phyloP scores from a whole-genome alignment of 2,329 filamentous ascomycete species.

The Aaosphaeria arxii region DNA sequence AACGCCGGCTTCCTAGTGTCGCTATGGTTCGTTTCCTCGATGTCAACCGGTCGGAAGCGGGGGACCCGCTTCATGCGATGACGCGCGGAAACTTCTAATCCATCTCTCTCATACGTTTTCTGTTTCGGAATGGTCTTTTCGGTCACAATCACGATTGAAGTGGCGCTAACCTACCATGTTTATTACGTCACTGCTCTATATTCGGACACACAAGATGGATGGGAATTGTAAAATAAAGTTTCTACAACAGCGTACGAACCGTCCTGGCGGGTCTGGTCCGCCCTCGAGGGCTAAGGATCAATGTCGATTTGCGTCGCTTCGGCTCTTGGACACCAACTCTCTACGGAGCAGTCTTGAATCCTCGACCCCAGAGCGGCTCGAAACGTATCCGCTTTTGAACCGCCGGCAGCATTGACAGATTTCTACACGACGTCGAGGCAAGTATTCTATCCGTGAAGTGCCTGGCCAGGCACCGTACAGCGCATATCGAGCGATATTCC shows the following conservation, averaged over 20 bases:
- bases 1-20: conserved; percentile 20
- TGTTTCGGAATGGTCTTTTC: conserved; percentile 21
- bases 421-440: too few species aligned
- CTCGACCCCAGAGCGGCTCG: too few species aligned
- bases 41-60: conserved; percentile 25
- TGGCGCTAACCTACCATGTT: conserved; percentile 10
- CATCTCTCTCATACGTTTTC: conserved; percentile 18
- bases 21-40: conserved; percentile 18
- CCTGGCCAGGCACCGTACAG: too few species aligned
- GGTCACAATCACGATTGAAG: conserved; percentile 6
- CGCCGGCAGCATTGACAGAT: too few species aligned
- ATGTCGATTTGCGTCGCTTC: too few species aligned
- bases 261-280: too few species aligned
- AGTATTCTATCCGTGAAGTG: too few species aligned
- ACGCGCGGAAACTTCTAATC: conserved; percentile 28
- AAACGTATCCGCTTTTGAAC: too few species aligned
- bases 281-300: too few species aligned
- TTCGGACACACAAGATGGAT: conserved; percentile 9
- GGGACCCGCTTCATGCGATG: conserved; percentile 30
- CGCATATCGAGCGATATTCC: too few species aligned
- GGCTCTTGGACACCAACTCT: too few species aligned
- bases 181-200: conserved; percentile 16
- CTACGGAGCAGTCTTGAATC: too few species aligned
- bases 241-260: not conserved
- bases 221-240: conserved; percentile 10